Evolutionary conservation across 1,284 basidiomycete genomes (phyloP).

Genomic region (Psilocybe mexicana): DNA sequence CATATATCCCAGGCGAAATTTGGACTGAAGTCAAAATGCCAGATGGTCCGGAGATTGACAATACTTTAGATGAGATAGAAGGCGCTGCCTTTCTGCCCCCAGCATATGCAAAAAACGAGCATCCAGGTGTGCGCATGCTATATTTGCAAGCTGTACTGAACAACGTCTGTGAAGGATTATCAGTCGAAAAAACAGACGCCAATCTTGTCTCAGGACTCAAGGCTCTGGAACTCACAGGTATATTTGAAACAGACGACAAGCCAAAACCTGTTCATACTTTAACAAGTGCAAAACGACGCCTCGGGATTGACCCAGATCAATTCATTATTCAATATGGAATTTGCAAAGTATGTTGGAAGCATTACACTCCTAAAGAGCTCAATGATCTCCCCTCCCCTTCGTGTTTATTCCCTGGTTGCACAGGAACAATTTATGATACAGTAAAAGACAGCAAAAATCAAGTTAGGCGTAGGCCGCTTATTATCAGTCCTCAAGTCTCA

Average conservation of each 20-base stretch:
- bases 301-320: slow-evolving; percentile 28
- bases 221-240: no score
- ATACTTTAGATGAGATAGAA: no score
- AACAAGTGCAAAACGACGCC: slow-evolving; percentile 21
- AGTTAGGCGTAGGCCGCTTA: slow-evolving; percentile 19
- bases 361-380: slow-evolving; percentile 19
- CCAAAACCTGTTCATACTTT: slow-evolving; percentile 22
- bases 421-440: slow-evolving; percentile 1
- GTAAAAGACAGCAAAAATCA: slow-evolving; percentile 17
- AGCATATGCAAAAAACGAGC: no score
- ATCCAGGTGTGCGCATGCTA: no score
- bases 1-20: no score
- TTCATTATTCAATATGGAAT: slow-evolving; percentile 25
- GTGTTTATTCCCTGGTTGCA: slow-evolving; percentile 20
- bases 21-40: no score
- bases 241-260: no score
- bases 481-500: not conserved
- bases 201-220: no score
- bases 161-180: no score
- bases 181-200: no score
- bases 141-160: not conserved
- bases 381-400: slow-evolving; percentile 11
- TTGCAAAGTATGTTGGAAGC: slow-evolving; percentile 29
- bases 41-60: no score
- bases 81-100: no score